These are phyloP conservation scores for Cerioporus squamosus DNA, from an alignment of 1,284 basidiomycete species.

Conservation along the genomic window DNA sequence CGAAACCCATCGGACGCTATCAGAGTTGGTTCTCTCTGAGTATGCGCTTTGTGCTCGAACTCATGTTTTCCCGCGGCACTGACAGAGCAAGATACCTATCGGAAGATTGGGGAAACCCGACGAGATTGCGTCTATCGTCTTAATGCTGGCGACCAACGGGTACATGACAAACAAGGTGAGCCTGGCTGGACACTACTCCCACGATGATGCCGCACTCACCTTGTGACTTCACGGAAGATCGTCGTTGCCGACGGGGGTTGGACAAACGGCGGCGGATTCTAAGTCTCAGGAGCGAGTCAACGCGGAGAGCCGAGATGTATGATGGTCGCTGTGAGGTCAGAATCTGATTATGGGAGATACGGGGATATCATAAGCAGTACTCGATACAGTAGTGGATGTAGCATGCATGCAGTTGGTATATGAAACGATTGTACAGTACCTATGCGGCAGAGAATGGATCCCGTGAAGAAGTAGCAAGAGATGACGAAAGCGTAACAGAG, in stretches of 20 bases:
- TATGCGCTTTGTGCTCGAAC: neutral
- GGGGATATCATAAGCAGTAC: slow-evolving; percentile 10
- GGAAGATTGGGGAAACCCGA: slow-evolving; percentile 53
- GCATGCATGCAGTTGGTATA: slow-evolving; percentile 16
- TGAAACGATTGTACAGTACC: slow-evolving; percentile 22
- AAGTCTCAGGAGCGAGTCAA: too few species aligned
- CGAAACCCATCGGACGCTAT: slow-evolving; percentile 38
- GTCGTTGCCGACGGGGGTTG: slow-evolving; percentile 36
- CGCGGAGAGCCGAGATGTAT: too few species aligned
- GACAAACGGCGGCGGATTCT: slow-evolving; percentile 31
- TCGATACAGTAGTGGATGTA: slow-evolving; percentile 22
- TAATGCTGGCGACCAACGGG: slow-evolving; percentile 50
- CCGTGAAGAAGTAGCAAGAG: slow-evolving; percentile 1
- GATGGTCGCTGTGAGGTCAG: too few species aligned
- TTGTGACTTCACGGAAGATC: slow-evolving; percentile 24
- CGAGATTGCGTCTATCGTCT: slow-evolving; percentile 55
- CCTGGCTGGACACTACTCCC: neutral
- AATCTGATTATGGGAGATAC: too few species aligned
- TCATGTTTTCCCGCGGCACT: neutral
- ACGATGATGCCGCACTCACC: neutral
- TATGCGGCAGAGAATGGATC: slow-evolving; percentile 8
- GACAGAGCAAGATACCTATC: slow-evolving; percentile 50
- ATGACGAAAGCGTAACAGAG: slow-evolving; percentile 13
- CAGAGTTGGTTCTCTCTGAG: slow-evolving; percentile 32
- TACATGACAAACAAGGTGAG: slow-evolving; percentile 63